Base-by-base conservation (phyloP, 768 basidiomycete genomes). In the Postia placenta region DNA sequence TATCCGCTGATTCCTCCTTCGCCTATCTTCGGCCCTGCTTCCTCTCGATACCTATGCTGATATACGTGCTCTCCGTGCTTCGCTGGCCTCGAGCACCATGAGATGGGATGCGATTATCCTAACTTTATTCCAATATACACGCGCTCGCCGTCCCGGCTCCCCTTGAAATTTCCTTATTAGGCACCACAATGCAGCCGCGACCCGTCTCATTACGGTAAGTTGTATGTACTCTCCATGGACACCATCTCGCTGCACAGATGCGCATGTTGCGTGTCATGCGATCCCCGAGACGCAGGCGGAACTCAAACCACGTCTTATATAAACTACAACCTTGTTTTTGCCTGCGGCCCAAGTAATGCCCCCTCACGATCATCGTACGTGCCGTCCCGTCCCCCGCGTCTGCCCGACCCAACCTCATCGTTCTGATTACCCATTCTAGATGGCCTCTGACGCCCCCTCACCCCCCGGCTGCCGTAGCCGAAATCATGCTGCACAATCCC, bases 361-460 rank as follows among this genome's bases (percentile, higher is more conserved):
- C 57, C 51, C 52, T 60, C 59, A 64, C 56, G 62, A 61, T 60
- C 49, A 53, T 59, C 53, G 62, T 64, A 64, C 54, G 60, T 54
- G 42, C 38, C n/a, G 25, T 41, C 49, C 46, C 11, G n/a, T 14
- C 19, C 20, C 19, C 38, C 9, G 20, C 19, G 9, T 22, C 17
- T 39, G 6, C 24, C 19, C 24, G 9, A 4, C 17, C 33, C 11
- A 36, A 11, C 24, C 35, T 28, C 45, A 36, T 17, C 51, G 14
- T 47, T 41, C 22, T 50, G 42, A 50, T 33, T 45, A 12, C 50
- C 38, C 52, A 56, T 53, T 39, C 17, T 52, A 64, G 62, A 64
- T 64, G 62, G 59, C 62, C 54, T 64, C 60, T 51, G 62, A 64
- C 56, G 50, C 62, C 27, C 56, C 58, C 48, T 49, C 60, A 33